phyloP scores from a whole-genome alignment of 2,329 filamentous ascomycete species.

The Diplocarpon rosae region DNA sequence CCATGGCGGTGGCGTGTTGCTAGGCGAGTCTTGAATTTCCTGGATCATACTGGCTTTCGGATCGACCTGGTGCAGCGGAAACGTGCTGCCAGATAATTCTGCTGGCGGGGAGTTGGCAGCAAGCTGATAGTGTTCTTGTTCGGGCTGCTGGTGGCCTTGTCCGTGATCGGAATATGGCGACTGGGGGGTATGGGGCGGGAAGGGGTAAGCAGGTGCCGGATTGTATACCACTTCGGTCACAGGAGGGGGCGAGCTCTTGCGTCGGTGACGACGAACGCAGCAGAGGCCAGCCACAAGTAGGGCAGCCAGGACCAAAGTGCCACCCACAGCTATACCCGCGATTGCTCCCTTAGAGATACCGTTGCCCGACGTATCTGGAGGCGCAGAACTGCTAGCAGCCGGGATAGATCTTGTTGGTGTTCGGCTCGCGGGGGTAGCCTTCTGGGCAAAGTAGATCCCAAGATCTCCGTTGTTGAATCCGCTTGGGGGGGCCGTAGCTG shows the following conservation, averaged over 20 bases:
- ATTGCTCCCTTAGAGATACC: constrained; percentile 31
- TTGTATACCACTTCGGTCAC: constrained; percentile 1
- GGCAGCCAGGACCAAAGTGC: constrained; percentile 25
- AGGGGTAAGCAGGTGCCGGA: constrained; percentile 1
- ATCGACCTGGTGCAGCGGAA: constrained; percentile 6
- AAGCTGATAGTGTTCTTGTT: constrained; percentile 8
- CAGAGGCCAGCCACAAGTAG: constrained; percentile 25
- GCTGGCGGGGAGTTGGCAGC: constrained; percentile 6
- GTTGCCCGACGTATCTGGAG: constrained; percentile 16
- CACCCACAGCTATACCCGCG: constrained; percentile 34
- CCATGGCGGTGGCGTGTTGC: background rate
- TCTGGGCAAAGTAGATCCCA: constrained; percentile 40
- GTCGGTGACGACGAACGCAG: constrained; percentile 24
- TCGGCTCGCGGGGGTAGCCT: constrained; percentile 35
- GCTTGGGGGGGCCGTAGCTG: constrained; percentile 35
- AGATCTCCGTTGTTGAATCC: constrained; percentile 43
- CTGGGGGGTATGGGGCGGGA: constrained; percentile 3
- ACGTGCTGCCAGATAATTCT: constrained; percentile 6
- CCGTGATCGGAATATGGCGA: constrained; percentile 2
- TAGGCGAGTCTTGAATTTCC: background rate
- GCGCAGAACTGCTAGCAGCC: constrained; percentile 10
- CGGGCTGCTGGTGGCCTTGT: background rate
- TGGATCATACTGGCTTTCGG: constrained; percentile 9
- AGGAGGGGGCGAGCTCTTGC: background rate
- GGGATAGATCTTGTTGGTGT: constrained; percentile 36